phyloP scores from a whole-genome alignment of 2,329 filamentous ascomycete species.

The Aureobasidium sp. region DNA sequence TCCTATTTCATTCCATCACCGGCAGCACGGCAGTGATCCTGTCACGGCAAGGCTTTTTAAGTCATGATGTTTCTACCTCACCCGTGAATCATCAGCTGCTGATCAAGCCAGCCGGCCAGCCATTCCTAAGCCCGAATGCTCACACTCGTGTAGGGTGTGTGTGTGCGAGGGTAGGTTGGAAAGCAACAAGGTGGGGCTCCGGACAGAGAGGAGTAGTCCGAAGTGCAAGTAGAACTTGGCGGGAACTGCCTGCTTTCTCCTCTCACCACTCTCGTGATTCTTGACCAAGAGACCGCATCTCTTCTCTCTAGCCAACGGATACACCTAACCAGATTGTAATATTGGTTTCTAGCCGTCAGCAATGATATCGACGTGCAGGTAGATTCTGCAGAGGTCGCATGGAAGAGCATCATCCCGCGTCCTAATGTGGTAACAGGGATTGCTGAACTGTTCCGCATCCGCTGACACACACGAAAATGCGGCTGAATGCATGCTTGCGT shows the following conservation, averaged over 20 bases:
- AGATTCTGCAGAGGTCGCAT: constrained; percentile 14
- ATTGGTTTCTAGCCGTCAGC: constrained; percentile 5
- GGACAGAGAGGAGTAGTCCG: constrained; percentile 15
- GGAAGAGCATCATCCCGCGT: constrained; percentile 1
- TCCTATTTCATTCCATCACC: constrained; percentile 11
- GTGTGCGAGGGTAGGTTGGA: constrained; percentile 8
- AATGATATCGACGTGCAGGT: constrained; percentile 14
- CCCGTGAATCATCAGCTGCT: constrained; percentile 15
- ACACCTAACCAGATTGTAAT: neutral
- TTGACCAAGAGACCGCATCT: neutral
- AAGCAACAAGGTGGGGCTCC: constrained; percentile 9
- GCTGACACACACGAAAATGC: constrained; percentile 7
- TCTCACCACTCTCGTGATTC: neutral
- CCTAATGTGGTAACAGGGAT: constrained; percentile 2
- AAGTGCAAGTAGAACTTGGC: constrained; percentile 10
- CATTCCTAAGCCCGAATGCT: constrained; percentile 1
- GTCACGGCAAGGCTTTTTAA: neutral
- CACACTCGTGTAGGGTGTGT: constrained; percentile 5
- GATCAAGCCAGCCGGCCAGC: constrained; percentile 13
- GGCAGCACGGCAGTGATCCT: constrained; percentile 6
- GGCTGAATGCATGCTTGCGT: constrained; percentile 7
- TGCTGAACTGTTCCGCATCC: constrained; percentile 2
- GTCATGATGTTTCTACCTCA: constrained; percentile 10
- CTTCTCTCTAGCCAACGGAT: neutral
- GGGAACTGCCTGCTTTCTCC: neutral